Conservation (phyloP, 2,329 filamentous ascomycete genomes). For the Scopulariopsis brevicaulis region DNA sequence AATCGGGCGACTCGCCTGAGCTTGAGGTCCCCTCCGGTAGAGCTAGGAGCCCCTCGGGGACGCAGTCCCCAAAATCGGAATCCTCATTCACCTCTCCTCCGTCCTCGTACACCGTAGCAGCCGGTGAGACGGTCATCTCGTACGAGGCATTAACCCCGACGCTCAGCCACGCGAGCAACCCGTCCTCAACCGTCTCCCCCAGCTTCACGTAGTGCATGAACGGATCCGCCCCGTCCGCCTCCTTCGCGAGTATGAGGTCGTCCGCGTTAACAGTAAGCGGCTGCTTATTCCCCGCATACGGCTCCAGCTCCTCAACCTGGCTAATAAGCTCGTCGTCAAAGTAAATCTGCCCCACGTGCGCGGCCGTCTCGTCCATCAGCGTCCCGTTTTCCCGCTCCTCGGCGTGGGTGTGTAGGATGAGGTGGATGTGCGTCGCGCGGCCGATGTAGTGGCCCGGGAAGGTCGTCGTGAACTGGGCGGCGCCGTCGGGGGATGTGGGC, state of each 20-base stretch:
- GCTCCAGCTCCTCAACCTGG: conserved; percentile 31
- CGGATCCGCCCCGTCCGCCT: conserved; percentile 39
- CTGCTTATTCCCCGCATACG: conserved; percentile 32
- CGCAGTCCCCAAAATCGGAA: background rate
- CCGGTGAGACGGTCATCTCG: conserved; percentile 13
- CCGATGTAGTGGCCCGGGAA: conserved; percentile 31
- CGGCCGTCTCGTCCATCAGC: conserved; percentile 32
- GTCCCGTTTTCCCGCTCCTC: conserved; percentile 35
- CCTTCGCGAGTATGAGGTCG: conserved; percentile 34
- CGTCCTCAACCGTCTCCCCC: conserved; percentile 37
- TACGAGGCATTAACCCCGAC: conserved; percentile 31
- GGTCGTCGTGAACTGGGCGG: conserved; percentile 26
- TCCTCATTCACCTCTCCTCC: conserved; percentile 20
- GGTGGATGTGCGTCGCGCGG: conserved; percentile 28
- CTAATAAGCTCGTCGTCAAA: conserved; percentile 43
- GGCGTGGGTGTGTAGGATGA: conserved; percentile 20
- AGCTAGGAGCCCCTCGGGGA: too few species aligned
- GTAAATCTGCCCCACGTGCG: conserved; percentile 53
- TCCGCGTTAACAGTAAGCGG: conserved; percentile 33
- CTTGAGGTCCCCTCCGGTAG: too few species aligned
- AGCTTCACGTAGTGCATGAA: conserved; percentile 46
- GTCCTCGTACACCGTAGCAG: conserved; percentile 17
- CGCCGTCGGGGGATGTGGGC: conserved; percentile 24
- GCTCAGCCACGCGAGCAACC: conserved; percentile 41
- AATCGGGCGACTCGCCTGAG: too few species aligned